Conservation (phyloP, 352 stramenopile species). For the Peronospora tabacina region DNA sequence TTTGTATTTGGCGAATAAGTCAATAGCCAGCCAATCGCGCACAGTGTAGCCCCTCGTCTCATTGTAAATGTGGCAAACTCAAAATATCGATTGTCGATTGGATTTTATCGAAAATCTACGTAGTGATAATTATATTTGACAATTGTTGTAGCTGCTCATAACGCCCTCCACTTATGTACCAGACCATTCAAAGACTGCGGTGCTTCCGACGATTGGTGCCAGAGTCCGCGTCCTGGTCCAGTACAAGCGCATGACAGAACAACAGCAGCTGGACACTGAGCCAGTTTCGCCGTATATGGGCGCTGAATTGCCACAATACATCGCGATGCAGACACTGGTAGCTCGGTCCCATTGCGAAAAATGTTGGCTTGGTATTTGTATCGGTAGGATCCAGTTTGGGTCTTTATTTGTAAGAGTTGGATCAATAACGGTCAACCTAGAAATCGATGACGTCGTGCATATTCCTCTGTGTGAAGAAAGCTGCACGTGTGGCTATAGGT, state of each 20-base stretch:
- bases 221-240: conserved; percentile 38
- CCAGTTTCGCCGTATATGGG: conserved; percentile 49
- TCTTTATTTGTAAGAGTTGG: neutral
- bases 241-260: conserved; percentile 39
- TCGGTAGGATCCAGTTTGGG: too few relatives aligned
- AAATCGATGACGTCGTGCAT: conserved; percentile 68
- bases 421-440: conserved; percentile 11
- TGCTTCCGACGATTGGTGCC: too few relatives aligned
- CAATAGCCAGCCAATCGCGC: conserved; percentile 31
- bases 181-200: conserved; percentile 34
- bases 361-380: conserved; percentile 3
- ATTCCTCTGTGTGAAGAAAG: conserved; percentile 48
- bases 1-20: too few relatives aligned
- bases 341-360: conserved; percentile 11
- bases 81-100: conserved; percentile 8
- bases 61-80: conserved; percentile 32
- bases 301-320: conserved; percentile 41
- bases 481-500: conserved; percentile 20
- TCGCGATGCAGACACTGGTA: conserved; percentile 35
- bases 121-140: neutral
- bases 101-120: neutral
- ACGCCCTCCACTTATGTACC: conserved; percentile 33
- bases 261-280: conserved; percentile 38
- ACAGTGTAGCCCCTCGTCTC: conserved; percentile 42
- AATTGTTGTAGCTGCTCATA: conserved; percentile 11